Evolutionary conservation across 352 stramenopile species (phyloP).

Genomic region (Globisporangium cystogenes): DNA sequence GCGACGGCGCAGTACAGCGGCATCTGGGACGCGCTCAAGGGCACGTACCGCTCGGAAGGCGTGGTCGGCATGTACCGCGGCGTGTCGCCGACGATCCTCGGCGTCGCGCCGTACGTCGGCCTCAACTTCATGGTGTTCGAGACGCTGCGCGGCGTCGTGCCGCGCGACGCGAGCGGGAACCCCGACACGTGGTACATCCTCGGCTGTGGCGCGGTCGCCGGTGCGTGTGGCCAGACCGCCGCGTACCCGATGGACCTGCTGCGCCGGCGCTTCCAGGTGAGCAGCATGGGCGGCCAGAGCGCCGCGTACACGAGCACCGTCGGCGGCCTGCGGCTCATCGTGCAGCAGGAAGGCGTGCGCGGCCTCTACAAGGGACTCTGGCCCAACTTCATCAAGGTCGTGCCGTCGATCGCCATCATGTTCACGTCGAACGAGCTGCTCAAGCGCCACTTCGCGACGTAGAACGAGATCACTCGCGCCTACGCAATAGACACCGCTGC

Average conservation of each 20-base stretch:
- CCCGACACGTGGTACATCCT: slow-evolving; percentile 55
- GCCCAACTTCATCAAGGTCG: slow-evolving; percentile 75
- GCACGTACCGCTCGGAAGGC: slow-evolving; percentile 47
- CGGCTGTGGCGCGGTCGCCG: slow-evolving; percentile 50
- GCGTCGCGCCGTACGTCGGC: slow-evolving; percentile 68
- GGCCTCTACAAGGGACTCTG: slow-evolving; percentile 64
- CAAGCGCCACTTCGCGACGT: slow-evolving; percentile 27
- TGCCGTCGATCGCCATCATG: slow-evolving; percentile 78
- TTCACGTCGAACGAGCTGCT: slow-evolving; percentile 78
- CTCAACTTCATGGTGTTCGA: slow-evolving; percentile 81
- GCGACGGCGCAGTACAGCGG: slow-evolving; percentile 55
- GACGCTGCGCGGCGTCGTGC: slow-evolving; percentile 39
- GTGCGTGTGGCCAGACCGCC: slow-evolving; percentile 62
- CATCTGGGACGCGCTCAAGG: slow-evolving; percentile 49
- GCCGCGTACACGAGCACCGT: slow-evolving; percentile 46
- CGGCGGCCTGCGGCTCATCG: slow-evolving; percentile 37
- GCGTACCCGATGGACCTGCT: slow-evolving; percentile 79
- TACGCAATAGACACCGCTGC: not conserved
- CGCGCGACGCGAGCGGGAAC: slow-evolving; percentile 34
- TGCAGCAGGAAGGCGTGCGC: slow-evolving; percentile 41
- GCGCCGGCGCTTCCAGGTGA: slow-evolving; percentile 67
- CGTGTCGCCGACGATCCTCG: slow-evolving; percentile 53
- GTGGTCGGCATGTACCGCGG: slow-evolving; percentile 55
- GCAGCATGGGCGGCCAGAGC: slow-evolving; percentile 22
- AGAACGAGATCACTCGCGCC: slow-evolving; percentile 1